A percentile compares a stretch with the other conserved stretches of the same genome.
phyloP scores from a whole-genome alignment of 78 protist species.

The Dictyostelium discoideum region dicty_2.7 NC_007090.3:3694001-3694500 shows the following conservation, averaged over 20 bases:
- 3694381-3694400: not conserved
- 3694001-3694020: slow-evolving; percentile 9
- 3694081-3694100: slow-evolving; percentile 91
- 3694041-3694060: slow-evolving; percentile 87
- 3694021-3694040: slow-evolving; percentile 85
- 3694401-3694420: slow-evolving; percentile 17
- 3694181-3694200: slow-evolving; percentile 91
- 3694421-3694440: not conserved
- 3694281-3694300: slow-evolving; percentile 78
- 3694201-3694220: slow-evolving; percentile 93
- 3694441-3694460: not conserved
- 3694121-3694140: slow-evolving; percentile 91
- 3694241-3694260: slow-evolving; percentile 74
- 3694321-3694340: slow-evolving; percentile 84
- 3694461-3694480: not conserved
- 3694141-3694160: slow-evolving; percentile 87
- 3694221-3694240: slow-evolving; percentile 94
- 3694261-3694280: not conserved
- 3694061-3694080: slow-evolving; percentile 79
- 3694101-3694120: slow-evolving; percentile 98
- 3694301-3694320: slow-evolving; percentile 81
- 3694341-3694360: slow-evolving; percentile 49
- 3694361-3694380: slow-evolving; percentile 33
- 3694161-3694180: slow-evolving; percentile 87
- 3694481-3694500: not conserved